Percentiles rank a stretch among this genome's conserved stretches.
Conservation (phyloP, 75 land plant genomes). For the Picea sitchensis region DNA sequence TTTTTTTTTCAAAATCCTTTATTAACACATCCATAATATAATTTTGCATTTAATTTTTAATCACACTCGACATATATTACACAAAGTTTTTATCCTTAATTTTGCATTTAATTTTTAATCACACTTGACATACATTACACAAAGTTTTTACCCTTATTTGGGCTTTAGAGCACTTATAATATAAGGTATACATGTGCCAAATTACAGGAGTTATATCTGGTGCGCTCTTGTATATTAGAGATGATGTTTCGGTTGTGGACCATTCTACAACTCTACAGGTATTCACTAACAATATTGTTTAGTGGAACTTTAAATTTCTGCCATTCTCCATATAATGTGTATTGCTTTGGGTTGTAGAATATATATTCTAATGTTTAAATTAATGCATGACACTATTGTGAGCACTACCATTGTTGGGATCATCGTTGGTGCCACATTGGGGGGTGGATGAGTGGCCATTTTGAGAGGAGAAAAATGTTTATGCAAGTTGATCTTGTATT, state of each 20-base stretch:
- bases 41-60: too few species aligned
- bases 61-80: too few species aligned
- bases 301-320: too few species aligned
- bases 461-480: conserved; percentile 46
- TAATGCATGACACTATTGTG: conserved; percentile 67
- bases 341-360: too few species aligned
- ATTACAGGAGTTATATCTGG: conserved; percentile 76
- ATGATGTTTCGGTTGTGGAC: conserved; percentile 58
- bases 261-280: conserved; percentile 63
- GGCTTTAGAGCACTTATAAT: too few species aligned
- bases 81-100: too few species aligned
- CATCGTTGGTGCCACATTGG: conserved; percentile 74
- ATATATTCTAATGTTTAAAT: neutral
- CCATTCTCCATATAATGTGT: too few species aligned
- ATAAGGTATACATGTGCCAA: too few species aligned
- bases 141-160: too few species aligned
- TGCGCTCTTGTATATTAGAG: conserved; percentile 69
- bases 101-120: too few species aligned
- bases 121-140: neutral
- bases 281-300: neutral
- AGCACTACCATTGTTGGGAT: conserved; percentile 87
- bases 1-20: too few species aligned
- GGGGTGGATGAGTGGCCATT: conserved; percentile 69
- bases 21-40: too few species aligned
- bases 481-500: conserved; percentile 65